Percentiles rank a stretch among this genome's conserved stretches.
These are phyloP conservation scores for Maudiozyma barnettii DNA, from an alignment of 805 yeast species.

Conservation along the genomic window DNA sequence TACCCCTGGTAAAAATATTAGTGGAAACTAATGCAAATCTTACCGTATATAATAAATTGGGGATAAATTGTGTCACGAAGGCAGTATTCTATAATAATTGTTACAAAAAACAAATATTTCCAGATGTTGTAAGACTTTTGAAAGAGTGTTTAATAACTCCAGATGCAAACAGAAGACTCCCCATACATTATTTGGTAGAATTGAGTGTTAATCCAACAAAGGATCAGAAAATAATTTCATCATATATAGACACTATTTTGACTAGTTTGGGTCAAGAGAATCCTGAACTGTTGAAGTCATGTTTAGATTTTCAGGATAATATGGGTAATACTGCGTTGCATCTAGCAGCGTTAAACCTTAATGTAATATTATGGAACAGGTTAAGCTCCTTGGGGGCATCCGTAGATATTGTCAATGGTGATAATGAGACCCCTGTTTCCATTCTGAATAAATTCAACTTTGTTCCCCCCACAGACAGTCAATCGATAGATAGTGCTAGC, in stretches of 20 bases:
- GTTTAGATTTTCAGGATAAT: conserved; percentile 67
- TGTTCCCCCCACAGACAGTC: conserved; percentile 16
- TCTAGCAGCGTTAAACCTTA: conserved; percentile 43
- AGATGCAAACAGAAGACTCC: conserved; percentile 62
- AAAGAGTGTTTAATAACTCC: conserved; percentile 62
- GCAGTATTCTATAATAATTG: conserved; percentile 65
- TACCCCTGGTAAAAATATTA: conserved; percentile 48
- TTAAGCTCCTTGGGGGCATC: conserved; percentile 27
- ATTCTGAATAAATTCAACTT: conserved; percentile 23
- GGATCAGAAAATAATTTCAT: conserved; percentile 39
- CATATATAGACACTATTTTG: conserved; percentile 45
- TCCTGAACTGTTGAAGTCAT: conserved; percentile 41
- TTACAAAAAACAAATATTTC: conserved; percentile 51
- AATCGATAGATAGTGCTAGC: too few relatives aligned
- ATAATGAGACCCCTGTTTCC: conserved; percentile 24
- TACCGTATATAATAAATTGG: conserved; percentile 40
- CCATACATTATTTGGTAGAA: conserved; percentile 59
- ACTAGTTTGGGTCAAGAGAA: conserved; percentile 33
- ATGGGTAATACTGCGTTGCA: conserved; percentile 83
- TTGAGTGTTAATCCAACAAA: conserved; percentile 42
- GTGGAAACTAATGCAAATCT: conserved; percentile 52
- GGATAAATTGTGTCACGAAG: conserved; percentile 63
- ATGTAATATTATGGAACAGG: conserved; percentile 26
- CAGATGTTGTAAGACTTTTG: conserved; percentile 47
- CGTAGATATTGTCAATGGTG: conserved; percentile 21